A percentile compares a stretch with the other conserved stretches of the same genome.
These are phyloP conservation scores for Draba incana DNA, from an alignment of 345 rosid genomes.

Conservation along the genomic window DNA sequence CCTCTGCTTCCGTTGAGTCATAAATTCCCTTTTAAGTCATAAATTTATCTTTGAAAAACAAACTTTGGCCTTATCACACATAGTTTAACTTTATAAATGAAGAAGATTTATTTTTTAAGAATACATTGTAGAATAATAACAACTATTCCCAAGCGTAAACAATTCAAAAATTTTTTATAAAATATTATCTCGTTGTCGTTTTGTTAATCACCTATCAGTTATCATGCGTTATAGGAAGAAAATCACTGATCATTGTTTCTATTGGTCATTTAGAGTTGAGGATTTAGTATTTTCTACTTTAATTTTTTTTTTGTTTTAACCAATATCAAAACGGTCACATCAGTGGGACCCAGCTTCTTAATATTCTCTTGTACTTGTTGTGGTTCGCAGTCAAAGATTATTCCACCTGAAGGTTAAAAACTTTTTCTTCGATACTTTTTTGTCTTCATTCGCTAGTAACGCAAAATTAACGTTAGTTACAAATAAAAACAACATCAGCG, in stretches of 20 bases:
- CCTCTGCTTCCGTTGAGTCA: no score
- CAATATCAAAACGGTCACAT: neutral
- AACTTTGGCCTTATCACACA: constrained; percentile 8
- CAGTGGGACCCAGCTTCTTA: constrained; percentile 1
- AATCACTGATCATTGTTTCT: neutral
- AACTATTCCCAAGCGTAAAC: constrained; percentile 2
- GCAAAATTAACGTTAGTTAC: no score
- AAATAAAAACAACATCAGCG: no score
- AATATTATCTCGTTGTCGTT: neutral
- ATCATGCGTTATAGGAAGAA: neutral
- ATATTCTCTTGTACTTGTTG: constrained; percentile 2
- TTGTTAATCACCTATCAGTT: neutral
- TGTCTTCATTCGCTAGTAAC: neutral
- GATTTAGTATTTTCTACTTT: neutral
- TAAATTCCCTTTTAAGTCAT: neutral
- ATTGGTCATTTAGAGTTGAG: neutral
- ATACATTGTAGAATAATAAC: constrained; percentile 5
- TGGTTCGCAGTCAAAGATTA: constrained; percentile 12
- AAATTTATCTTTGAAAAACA: neutral
- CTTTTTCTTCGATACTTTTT: neutral
- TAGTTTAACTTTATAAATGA: constrained; percentile 19
- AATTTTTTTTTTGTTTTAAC: neutral
- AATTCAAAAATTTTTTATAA: constrained; percentile 2
- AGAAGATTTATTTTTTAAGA: neutral
- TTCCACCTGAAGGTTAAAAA: constrained; percentile 25